Conservation (phyloP, 805 yeast genomes). For the Saturnispora kantuleensis region DNA sequence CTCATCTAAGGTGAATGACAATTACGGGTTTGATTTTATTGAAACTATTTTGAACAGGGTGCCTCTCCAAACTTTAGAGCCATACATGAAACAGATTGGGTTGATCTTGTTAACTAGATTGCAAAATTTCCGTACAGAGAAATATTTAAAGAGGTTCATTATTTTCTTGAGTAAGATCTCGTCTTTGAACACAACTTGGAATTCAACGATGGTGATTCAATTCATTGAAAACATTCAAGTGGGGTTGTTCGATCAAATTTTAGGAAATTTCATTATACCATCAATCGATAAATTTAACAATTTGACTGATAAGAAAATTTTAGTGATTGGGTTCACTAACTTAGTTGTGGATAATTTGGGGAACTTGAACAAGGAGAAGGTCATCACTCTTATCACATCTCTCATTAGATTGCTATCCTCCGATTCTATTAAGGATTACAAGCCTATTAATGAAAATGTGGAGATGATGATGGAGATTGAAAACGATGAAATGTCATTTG, state of each 20-base stretch:
- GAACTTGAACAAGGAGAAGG: constrained; percentile 28
- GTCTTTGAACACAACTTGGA: constrained; percentile 22
- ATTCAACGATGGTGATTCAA: constrained; percentile 39
- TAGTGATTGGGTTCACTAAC: constrained; percentile 40
- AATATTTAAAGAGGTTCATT: constrained; percentile 61
- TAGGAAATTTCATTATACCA: constrained; percentile 41
- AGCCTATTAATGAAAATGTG: constrained; percentile 28
- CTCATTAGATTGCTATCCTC: constrained; percentile 30
- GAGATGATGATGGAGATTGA: constrained; percentile 56
- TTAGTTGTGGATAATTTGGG: constrained; percentile 34
- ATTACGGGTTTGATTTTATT: constrained; percentile 74
- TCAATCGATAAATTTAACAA: constrained; percentile 34
- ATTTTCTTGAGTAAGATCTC: constrained; percentile 40
- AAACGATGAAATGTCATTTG: constrained; percentile 53
- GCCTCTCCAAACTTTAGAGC: constrained; percentile 39
- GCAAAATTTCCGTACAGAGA: constrained; percentile 73
- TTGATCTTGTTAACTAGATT: constrained; percentile 69
- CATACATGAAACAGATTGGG: constrained; percentile 62
- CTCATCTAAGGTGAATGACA: constrained; percentile 74
- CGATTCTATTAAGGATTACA: constrained; percentile 27
- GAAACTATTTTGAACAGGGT: constrained; percentile 55
- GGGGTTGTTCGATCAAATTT: constrained; percentile 44
- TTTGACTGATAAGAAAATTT: constrained; percentile 33
- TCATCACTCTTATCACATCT: constrained; percentile 34
- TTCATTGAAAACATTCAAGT: constrained; percentile 68